phyloP scores from a whole-genome alignment of 2,329 filamentous ascomycete species.

The Onygena corvina region DNA sequence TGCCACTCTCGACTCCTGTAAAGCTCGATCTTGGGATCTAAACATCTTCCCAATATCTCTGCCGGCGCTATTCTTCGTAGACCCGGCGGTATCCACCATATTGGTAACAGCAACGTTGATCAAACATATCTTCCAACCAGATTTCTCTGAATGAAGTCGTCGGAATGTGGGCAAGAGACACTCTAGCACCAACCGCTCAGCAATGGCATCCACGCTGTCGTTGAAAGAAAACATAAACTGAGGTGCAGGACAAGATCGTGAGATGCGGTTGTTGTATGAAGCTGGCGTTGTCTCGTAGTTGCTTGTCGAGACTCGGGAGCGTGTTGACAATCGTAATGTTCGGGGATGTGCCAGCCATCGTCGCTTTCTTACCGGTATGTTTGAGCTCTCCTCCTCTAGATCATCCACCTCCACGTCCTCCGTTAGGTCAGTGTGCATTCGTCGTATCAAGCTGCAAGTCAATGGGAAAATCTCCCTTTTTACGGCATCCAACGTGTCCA shows the following conservation, averaged over 20 bases:
- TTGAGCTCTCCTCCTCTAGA: slow-evolving; percentile 13
- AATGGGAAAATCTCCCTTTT: slow-evolving; percentile 57
- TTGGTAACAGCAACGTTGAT: slow-evolving; percentile 82
- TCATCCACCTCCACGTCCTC: slow-evolving; percentile 35
- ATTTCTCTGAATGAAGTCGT: slow-evolving; percentile 56
- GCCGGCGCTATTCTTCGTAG: slow-evolving; percentile 45
- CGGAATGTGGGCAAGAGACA: slow-evolving; percentile 59
- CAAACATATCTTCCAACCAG: slow-evolving; percentile 67
- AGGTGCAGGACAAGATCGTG: slow-evolving; percentile 62
- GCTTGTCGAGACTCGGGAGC: slow-evolving; percentile 46
- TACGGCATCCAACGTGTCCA: slow-evolving; percentile 54
- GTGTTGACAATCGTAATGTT: slow-evolving; percentile 68
- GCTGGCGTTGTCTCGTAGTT: slow-evolving; percentile 30
- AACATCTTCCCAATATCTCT: slow-evolving; percentile 79
- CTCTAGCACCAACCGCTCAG: slow-evolving; percentile 58
- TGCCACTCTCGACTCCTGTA: slow-evolving; percentile 18
- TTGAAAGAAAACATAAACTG: slow-evolving; percentile 57
- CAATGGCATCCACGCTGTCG: slow-evolving; percentile 47
- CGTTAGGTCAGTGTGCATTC: slow-evolving; percentile 68
- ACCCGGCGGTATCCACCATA: slow-evolving; percentile 52
- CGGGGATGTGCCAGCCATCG: slow-evolving; percentile 70
- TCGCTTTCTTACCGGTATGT: slow-evolving; percentile 9
- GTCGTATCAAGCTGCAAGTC: slow-evolving; percentile 55
- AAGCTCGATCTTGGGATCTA: slow-evolving; percentile 50
- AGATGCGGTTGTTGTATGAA: slow-evolving; percentile 56